Percentiles rank a stretch among this genome's conserved stretches.
These are phyloP conservation scores for Acanthamoeba culbertsoni DNA, from an alignment of 208 protist species.

Conservation along the genomic window DNA sequence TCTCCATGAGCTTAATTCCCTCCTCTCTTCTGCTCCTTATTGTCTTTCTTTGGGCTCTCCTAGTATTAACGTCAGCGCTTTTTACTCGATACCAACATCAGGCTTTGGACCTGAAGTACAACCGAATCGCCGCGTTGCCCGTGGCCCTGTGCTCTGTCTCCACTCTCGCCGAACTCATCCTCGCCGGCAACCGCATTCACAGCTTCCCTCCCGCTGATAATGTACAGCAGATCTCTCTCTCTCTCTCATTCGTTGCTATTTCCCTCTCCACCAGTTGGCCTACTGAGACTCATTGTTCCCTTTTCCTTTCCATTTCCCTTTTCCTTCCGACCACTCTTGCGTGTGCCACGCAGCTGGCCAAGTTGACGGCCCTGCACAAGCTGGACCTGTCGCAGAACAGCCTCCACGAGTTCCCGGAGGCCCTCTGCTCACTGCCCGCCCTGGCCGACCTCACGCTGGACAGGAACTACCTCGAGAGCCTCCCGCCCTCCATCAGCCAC, in stretches of 20 bases:
- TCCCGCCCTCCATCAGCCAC: not conserved
- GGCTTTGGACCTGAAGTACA: slow-evolving; percentile 53
- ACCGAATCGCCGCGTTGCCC: slow-evolving; percentile 20
- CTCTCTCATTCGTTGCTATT: too few species aligned
- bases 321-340: too few species aligned
- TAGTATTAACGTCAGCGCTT: not conserved
- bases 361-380: not conserved
- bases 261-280: too few species aligned
- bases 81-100: not conserved
- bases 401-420: not conserved
- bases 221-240: too few species aligned
- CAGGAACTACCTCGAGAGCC: not conserved
- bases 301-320: too few species aligned
- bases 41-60: not conserved
- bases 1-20: not conserved
- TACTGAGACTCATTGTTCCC: too few species aligned
- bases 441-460: slow-evolving; percentile 17
- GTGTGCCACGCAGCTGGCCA: not conserved
- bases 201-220: not conserved
- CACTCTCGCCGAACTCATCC: not conserved
- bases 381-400: slow-evolving; percentile 40
- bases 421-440: not conserved
- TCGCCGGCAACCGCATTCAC: slow-evolving; percentile 1
- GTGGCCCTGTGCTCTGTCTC: not conserved
- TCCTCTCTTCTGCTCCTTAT: not conserved